Conservation (phyloP, 2,329 filamentous ascomycete species). For the Ophiobolus disseminans region DNA sequence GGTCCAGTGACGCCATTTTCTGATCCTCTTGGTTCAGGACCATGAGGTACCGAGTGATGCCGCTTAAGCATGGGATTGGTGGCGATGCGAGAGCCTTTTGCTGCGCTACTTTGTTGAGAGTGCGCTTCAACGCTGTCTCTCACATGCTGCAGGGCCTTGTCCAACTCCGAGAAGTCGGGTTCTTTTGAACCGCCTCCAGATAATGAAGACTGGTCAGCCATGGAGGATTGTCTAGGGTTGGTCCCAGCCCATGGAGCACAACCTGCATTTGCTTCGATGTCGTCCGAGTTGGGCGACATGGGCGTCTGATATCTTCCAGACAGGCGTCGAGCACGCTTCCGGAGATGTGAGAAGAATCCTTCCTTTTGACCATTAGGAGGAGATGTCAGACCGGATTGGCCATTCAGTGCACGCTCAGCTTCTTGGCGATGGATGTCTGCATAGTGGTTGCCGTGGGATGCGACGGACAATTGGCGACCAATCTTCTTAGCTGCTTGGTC, state of each 20-base stretch:
- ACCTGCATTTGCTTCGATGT: slow-evolving; percentile 90
- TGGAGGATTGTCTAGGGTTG: slow-evolving; percentile 83
- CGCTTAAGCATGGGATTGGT: slow-evolving; percentile 58
- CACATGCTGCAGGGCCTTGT: slow-evolving; percentile 67
- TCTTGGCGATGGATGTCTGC: slow-evolving; percentile 88
- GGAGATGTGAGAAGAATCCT: slow-evolving; percentile 96
- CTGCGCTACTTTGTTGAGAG: slow-evolving; percentile 36
- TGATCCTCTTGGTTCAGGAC: slow-evolving; percentile 61
- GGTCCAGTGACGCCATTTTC: slow-evolving; percentile 64
- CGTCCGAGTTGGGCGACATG: slow-evolving; percentile 79
- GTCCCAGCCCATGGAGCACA: slow-evolving; percentile 83
- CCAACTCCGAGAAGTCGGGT: slow-evolving; percentile 64
- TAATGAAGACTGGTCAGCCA: slow-evolving; percentile 64
- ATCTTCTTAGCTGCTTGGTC: slow-evolving; percentile 86
- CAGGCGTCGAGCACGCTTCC: slow-evolving; percentile 89
- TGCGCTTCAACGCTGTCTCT: slow-evolving; percentile 63
- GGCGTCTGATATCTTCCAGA: slow-evolving; percentile 89
- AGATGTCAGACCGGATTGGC: slow-evolving; percentile 75
- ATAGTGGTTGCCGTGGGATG: slow-evolving; percentile 92
- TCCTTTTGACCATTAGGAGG: slow-evolving; percentile 85
- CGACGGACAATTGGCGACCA: slow-evolving; percentile 89
- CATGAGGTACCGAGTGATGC: slow-evolving; percentile 56
- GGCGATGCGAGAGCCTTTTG: slow-evolving; percentile 47
- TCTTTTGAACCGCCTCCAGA: slow-evolving; percentile 57
- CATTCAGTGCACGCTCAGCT: slow-evolving; percentile 88